Percentiles rank a stretch among this genome's conserved stretches.
Evolutionary conservation across 129 eudicot species (phyloP).

Genomic region (Escallonia rubra): DNA sequence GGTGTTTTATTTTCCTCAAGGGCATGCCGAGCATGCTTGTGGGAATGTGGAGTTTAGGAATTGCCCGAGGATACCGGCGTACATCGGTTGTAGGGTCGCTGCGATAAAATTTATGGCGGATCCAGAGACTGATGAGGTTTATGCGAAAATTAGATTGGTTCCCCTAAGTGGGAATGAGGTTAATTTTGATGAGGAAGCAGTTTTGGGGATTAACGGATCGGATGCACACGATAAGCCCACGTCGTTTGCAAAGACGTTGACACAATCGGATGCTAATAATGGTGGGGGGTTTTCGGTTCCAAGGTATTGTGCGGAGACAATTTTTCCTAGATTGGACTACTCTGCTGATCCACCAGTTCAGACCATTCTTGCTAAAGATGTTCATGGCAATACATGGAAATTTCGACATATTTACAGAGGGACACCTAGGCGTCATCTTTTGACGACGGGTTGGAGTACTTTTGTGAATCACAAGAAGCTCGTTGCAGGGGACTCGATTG

Average conservation of each 20-base stretch:
- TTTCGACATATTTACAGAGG: constrained; percentile 92
- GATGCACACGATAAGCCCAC: constrained; percentile 64
- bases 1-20: constrained; percentile 86
- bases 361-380: constrained; percentile 86
- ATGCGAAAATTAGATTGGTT: constrained; percentile 50
- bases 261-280: constrained; percentile 94
- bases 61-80: constrained; percentile 60
- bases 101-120: constrained; percentile 72
- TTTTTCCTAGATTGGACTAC: constrained; percentile 85
- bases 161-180: constrained; percentile 45
- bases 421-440: constrained; percentile 84
- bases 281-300: constrained; percentile 99
- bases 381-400: constrained; percentile 92
- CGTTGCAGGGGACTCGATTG: constrained; percentile 92
- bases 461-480: constrained; percentile 95
- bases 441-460: constrained; percentile 98
- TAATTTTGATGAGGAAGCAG: constrained; percentile 41
- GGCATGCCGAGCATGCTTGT: constrained; percentile 82
- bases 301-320: constrained; percentile 90
- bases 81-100: constrained; percentile 56
- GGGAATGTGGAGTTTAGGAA: constrained; percentile 64
- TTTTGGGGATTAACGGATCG: constrained; percentile 29
- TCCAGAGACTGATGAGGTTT: constrained; percentile 84
- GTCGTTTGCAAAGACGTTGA: constrained; percentile 88
- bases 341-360: constrained; percentile 94